Percentiles rank a stretch among this genome's conserved stretches.
Evolutionary conservation across 331 rosid species (phyloP).

Genomic region (Cucumis variabilis): DNA sequence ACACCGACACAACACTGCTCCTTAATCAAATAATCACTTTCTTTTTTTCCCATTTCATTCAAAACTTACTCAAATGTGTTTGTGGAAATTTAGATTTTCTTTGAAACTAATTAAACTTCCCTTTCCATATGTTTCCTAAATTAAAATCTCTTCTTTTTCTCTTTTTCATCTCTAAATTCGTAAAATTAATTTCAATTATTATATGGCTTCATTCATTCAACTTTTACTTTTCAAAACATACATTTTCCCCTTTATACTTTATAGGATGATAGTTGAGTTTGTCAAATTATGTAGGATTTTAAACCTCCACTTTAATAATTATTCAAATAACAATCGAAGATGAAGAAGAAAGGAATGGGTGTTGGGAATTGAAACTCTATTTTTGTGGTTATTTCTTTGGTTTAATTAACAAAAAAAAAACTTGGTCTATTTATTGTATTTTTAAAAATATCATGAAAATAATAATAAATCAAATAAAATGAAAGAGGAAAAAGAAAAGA

Average conservation of each 20-base stretch:
- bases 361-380: not conserved
- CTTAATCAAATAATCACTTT: not conserved
- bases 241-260: not conserved
- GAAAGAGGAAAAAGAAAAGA: not conserved
- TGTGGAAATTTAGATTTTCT: not conserved
- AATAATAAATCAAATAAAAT: not conserved
- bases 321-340: not conserved
- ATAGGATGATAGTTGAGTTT: not conserved
- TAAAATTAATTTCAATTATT: too few relatives aligned
- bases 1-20: constrained; percentile 8
- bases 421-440: not conserved
- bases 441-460: not conserved
- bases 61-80: constrained; percentile 9
- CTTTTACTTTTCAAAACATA: not conserved
- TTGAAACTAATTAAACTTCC: not conserved
- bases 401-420: not conserved
- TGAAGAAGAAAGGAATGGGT: not conserved
- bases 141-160: not conserved
- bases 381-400: not conserved
- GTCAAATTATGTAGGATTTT: not conserved
- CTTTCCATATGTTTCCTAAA: not conserved
- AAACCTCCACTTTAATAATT: not conserved
- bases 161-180: not conserved
- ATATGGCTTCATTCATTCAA: not conserved
- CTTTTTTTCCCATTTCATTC: not conserved